Percentiles rank a stretch among this genome's conserved stretches.
Conservation (phyloP, 345 rosid genomes). For the Ceriops decandra region DNA sequence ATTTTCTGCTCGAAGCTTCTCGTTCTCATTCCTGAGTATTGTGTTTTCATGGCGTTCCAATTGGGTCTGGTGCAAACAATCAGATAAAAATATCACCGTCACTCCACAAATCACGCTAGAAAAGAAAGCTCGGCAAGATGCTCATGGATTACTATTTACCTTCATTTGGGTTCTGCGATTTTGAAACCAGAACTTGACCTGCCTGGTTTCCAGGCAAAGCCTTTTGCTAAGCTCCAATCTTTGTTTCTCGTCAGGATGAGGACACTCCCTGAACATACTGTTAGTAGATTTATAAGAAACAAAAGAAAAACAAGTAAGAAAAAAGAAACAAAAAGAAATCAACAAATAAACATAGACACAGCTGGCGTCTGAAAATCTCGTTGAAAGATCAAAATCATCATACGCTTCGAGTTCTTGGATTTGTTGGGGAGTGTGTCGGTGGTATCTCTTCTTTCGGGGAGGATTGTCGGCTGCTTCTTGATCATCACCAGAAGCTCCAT, state of each 20-base stretch:
- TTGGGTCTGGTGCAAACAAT: constrained; percentile 51
- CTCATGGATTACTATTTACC: constrained; percentile 34
- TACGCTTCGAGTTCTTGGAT: constrained; percentile 99
- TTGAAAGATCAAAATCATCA: constrained; percentile 1
- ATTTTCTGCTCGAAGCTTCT: constrained; percentile 83
- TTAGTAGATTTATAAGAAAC: not conserved
- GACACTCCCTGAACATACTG: constrained; percentile 84
- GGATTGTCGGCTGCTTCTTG: constrained; percentile 83
- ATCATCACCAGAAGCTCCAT: constrained; percentile 93
- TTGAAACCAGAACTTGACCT: constrained; percentile 97
- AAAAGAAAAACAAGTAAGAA: not conserved
- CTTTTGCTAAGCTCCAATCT: constrained; percentile 71
- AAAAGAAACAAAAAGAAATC: not conserved
- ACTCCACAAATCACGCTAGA: not conserved
- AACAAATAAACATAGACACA: not conserved
- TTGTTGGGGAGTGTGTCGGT: constrained; percentile 99
- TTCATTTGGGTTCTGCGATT: constrained; percentile 96
- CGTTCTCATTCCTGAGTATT: constrained; percentile 76
- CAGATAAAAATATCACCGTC: not conserved
- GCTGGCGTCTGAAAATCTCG: not conserved
- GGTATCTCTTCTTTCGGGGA: constrained; percentile 88
- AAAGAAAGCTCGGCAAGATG: not conserved
- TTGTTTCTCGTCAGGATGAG: constrained; percentile 97
- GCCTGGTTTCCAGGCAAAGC: constrained; percentile 82
- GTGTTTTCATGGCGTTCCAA: constrained; percentile 87